Conservation (phyloP, 2,329 filamentous ascomycete genomes). For the Ascocoryne sarcoides region DNA sequence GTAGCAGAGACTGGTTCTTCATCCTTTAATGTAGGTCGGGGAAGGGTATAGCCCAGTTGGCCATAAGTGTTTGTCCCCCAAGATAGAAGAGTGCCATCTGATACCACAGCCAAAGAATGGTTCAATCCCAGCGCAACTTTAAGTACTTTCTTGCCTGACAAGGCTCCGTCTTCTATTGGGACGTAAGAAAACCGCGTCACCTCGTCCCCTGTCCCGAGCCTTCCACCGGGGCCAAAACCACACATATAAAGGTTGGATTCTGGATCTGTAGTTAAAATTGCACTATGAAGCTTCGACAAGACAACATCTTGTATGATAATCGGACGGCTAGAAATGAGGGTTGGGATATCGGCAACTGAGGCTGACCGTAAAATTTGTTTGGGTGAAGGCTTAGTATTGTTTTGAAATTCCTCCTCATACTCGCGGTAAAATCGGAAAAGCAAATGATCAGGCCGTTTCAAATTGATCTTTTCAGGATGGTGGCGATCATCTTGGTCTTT, state of each 20-base stretch:
- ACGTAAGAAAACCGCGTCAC: slow-evolving; percentile 80
- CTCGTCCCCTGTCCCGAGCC: slow-evolving; percentile 83
- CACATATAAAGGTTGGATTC: slow-evolving; percentile 88
- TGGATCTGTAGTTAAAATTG: slow-evolving; percentile 77
- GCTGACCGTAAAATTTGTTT: neutral
- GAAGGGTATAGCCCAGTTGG: slow-evolving; percentile 78
- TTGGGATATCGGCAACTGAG: slow-evolving; percentile 51
- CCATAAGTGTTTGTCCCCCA: slow-evolving; percentile 86
- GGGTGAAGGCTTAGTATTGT: slow-evolving; percentile 20
- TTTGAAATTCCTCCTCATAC: slow-evolving; percentile 37
- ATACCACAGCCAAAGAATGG: slow-evolving; percentile 77
- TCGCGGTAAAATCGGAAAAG: slow-evolving; percentile 66
- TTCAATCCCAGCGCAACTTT: slow-evolving; percentile 85
- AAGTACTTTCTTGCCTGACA: slow-evolving; percentile 64
- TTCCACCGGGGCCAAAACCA: slow-evolving; percentile 82
- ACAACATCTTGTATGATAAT: slow-evolving; percentile 72
- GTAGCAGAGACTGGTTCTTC: slow-evolving; percentile 75
- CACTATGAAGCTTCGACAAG: slow-evolving; percentile 87
- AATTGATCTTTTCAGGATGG: slow-evolving; percentile 73
- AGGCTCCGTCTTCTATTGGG: slow-evolving; percentile 65
- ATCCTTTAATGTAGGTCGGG: slow-evolving; percentile 56
- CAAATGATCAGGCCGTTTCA: slow-evolving; percentile 71
- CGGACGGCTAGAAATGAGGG: slow-evolving; percentile 60
- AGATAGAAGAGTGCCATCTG: slow-evolving; percentile 83
- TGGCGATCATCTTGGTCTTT: slow-evolving; percentile 95